Conservation (phyloP, 352 stramenopile species). For the Halophytophthora batemanensis region DNA sequence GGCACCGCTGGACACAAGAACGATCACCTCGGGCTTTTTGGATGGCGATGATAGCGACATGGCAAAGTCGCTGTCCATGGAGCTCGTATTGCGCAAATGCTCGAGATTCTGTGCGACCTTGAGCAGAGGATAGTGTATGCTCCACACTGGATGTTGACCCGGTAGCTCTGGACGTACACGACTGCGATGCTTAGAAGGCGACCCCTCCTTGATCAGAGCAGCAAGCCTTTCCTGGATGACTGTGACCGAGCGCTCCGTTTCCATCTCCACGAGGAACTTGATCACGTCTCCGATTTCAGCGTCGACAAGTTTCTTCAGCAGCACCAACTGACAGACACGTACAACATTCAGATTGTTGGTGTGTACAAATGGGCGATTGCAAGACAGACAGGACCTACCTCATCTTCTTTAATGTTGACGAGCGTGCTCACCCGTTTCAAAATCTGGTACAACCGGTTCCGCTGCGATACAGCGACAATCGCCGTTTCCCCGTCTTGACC, state of each 20-base stretch:
- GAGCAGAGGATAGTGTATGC: constrained; percentile 67
- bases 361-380: neutral
- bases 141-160: constrained; percentile 43
- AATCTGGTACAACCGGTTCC: constrained; percentile 60
- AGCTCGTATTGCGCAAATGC: constrained; percentile 18
- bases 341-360: neutral
- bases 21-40: constrained; percentile 54
- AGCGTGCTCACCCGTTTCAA: constrained; percentile 52
- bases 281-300: constrained; percentile 73
- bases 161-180: constrained; percentile 25
- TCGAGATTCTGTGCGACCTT: constrained; percentile 72
- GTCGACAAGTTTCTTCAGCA: constrained; percentile 74
- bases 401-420: constrained; percentile 49
- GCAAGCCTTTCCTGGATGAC: constrained; percentile 35
- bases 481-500: constrained; percentile 27
- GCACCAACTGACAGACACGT: constrained; percentile 32
- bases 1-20: constrained; percentile 67
- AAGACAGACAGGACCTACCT: constrained; percentile 26
- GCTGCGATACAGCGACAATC: constrained; percentile 47
- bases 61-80: neutral
- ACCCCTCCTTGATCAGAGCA: constrained; percentile 45
- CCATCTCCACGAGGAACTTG: constrained; percentile 46
- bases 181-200: constrained; percentile 48
- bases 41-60: constrained; percentile 19
- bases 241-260: constrained; percentile 27